Evolutionary conservation across 495 filamentous ascomycete species (phyloP), one percentile per base, ranked within the genome.

Genomic region (Talaromyces trachyspermus): DNA sequence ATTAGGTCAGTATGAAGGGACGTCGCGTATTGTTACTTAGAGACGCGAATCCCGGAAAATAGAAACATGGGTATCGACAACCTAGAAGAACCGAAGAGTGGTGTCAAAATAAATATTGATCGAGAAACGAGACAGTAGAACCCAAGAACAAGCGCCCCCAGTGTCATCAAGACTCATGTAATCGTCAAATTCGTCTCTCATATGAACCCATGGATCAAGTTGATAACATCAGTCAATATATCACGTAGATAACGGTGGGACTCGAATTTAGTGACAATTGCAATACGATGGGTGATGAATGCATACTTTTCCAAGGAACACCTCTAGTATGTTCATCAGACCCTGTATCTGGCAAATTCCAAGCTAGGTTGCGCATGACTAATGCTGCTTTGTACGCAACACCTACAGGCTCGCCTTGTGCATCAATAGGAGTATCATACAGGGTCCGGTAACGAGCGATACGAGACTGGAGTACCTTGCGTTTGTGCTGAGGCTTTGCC

Each of bases 331-430:
- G 53, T 23, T 61, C 59, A 30, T 57, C 56, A 0, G 64, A 55
- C 14, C 24, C 24, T 0, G 62, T 60, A 10, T 58, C 56, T 0
- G 81, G 75, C 0, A 89, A 70, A 42, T 89, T 84, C 17, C 84
- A 75, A 3, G 88, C 88, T 19, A 99, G 77, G 57, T 97, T 99
- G 25, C 92, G 80, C 51, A 99, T 68, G 2, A 99, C 86, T 18
- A 96, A 66, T 8, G 85, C 83, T 20, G 86, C 85, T 30, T 86
- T 87, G 29, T 95, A 77, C 6, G 92, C 88, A 35, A 96, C 79
- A 4, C 92, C 92, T 17, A 81, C 77, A 0, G 91, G 84, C 49
- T 95, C 84, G 33, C 78, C 77, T 22, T 81, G 73, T 54, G 96
- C 92, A 58, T 95, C 91, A n/a, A 77, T 66, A 0, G 78, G 74